These are phyloP conservation scores for Schwanniomyces pseudopolymorphus DNA, from an alignment of 805 yeast genomes.

Conservation along the genomic window DNA sequence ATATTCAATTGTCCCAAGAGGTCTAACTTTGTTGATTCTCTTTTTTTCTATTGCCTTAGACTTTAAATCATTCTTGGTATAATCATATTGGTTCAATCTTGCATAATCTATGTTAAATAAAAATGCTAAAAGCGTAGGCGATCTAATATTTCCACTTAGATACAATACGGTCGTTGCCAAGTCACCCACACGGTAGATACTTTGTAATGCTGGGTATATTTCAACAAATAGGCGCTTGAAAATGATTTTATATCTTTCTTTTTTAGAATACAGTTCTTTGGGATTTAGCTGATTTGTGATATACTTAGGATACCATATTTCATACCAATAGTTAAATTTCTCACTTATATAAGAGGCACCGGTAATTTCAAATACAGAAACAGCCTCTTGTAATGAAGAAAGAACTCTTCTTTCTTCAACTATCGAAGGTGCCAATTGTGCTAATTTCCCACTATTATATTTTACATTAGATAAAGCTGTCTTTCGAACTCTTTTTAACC, in stretches of 20 bases:
- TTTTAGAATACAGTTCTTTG: slow-evolving; percentile 15
- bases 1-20: slow-evolving; percentile 41
- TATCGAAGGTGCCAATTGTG: slow-evolving; percentile 37
- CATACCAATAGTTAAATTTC: slow-evolving; percentile 65
- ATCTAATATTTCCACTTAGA: slow-evolving; percentile 62
- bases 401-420: slow-evolving; percentile 56
- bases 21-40: slow-evolving; percentile 32
- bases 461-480: slow-evolving; percentile 30
- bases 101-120: slow-evolving; percentile 65
- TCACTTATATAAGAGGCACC: slow-evolving; percentile 68
- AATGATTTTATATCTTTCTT: slow-evolving; percentile 27
- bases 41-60: slow-evolving; percentile 8
- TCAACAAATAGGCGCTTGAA: slow-evolving; percentile 47
- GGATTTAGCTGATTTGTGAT: slow-evolving; percentile 46
- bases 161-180: slow-evolving; percentile 61
- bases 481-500: slow-evolving; percentile 63
- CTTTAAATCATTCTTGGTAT: slow-evolving; percentile 32
- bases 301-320: slow-evolving; percentile 58
- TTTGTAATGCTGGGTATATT: slow-evolving; percentile 59
- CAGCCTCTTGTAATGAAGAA: slow-evolving; percentile 49
- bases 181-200: slow-evolving; percentile 47
- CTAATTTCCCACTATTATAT: slow-evolving; percentile 31
- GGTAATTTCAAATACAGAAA: slow-evolving; percentile 58
- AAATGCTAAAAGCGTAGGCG: slow-evolving; percentile 62
- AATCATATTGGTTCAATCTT: slow-evolving; percentile 54